A percentile compares a stretch with the other conserved stretches of the same genome.
Evolutionary conservation across 2,329 filamentous ascomycete genomes (phyloP).

Genomic region (Delphinella strobiligena): DNA sequence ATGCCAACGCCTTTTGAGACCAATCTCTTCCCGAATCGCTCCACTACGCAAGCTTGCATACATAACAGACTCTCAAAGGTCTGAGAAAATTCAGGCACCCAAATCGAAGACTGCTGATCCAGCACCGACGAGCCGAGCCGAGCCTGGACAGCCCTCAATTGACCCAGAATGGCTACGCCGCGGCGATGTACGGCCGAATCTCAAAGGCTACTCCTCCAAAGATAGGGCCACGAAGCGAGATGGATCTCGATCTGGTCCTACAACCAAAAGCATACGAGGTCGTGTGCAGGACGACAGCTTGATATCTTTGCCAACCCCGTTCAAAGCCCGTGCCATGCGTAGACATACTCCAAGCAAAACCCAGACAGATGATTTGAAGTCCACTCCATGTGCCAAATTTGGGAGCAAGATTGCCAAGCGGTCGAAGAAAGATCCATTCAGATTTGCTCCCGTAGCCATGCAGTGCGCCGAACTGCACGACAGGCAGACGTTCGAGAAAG

Average conservation of each 20-base stretch:
- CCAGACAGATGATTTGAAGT: not conserved
- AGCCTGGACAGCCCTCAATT: constrained; percentile 1
- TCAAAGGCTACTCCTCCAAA: constrained; percentile 1
- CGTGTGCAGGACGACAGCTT: not conserved
- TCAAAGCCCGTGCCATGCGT: constrained; percentile 5
- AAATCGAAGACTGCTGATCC: not conserved
- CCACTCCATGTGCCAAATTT: not conserved
- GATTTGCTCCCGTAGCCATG: constrained; percentile 9
- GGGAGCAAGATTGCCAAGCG: not conserved
- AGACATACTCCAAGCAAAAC: constrained; percentile 1
- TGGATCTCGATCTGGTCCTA: too few species aligned
- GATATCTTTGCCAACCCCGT: constrained; percentile 8
- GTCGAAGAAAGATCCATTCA: constrained; percentile 1
- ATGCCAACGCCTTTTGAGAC: constrained; percentile 30
- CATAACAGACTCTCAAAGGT: not conserved
- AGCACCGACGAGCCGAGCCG: not conserved
- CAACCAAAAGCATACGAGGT: not conserved
- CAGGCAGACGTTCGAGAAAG: constrained; percentile 7
- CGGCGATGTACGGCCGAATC: not conserved
- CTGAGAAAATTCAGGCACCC: not conserved
- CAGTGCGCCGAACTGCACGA: constrained; percentile 11
- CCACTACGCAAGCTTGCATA: constrained; percentile 23
- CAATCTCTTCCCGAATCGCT: constrained; percentile 28
- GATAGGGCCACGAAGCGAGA: not conserved
- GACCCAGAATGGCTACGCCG: constrained; percentile 13